phyloP scores from a whole-genome alignment of 768 basidiomycete species.

The Candolleomyces aberdarensis region DNA sequence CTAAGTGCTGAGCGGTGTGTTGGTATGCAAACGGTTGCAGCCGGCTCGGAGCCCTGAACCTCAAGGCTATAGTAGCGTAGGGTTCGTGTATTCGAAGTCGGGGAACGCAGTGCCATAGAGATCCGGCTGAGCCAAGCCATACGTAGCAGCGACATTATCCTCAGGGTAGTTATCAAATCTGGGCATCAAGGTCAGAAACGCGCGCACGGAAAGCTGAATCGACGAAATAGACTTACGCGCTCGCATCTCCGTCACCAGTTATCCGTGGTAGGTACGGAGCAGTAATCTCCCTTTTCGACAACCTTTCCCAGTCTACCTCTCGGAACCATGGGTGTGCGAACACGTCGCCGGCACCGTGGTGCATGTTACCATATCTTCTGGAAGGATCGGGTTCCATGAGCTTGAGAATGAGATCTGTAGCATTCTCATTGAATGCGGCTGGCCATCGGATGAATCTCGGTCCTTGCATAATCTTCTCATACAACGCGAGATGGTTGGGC shows the following conservation, averaged over 20 bases:
- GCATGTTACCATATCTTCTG: constrained; percentile 86
- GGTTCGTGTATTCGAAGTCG: constrained; percentile 69
- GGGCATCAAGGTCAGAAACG: constrained; percentile 11
- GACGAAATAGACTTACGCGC: constrained; percentile 63
- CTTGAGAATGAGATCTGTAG: constrained; percentile 85
- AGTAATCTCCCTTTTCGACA: constrained; percentile 82
- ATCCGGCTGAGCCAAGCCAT: constrained; percentile 58
- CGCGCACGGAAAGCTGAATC: background rate
- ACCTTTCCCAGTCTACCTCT: constrained; percentile 88
- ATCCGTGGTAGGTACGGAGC: constrained; percentile 95
- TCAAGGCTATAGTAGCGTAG: background rate
- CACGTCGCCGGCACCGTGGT: constrained; percentile 86
- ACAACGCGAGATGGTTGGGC: constrained; percentile 79
- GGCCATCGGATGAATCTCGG: constrained; percentile 80
- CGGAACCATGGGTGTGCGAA: constrained; percentile 92
- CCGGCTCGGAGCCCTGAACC: background rate
- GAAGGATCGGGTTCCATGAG: constrained; percentile 88
- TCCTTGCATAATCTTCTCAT: constrained; percentile 86
- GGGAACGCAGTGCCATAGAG: constrained; percentile 69
- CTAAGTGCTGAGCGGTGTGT: background rate
- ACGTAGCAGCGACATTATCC: constrained; percentile 57
- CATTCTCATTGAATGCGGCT: constrained; percentile 62
- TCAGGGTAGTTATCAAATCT: constrained; percentile 82
- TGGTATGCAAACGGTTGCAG: background rate
- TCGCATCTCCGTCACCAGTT: constrained; percentile 90